Percentiles rank a stretch among this genome's conserved stretches.
phyloP scores from a whole-genome alignment of 1,284 basidiomycete genomes.

The Apiotrichum akiyoshidainum region DNA sequence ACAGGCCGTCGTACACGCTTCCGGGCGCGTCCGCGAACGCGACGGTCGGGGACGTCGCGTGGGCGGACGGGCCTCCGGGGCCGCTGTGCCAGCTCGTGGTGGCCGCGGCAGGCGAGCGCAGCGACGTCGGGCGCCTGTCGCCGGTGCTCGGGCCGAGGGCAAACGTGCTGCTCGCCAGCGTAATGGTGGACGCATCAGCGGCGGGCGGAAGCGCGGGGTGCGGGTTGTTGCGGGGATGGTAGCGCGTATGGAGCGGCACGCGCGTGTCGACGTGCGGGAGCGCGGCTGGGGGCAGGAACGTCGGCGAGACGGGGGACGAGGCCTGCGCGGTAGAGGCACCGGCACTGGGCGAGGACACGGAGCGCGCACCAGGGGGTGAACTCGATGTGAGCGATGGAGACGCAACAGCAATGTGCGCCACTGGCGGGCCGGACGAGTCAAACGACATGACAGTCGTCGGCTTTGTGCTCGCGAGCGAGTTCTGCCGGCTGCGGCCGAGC shows the following conservation, averaged over 20 bases:
- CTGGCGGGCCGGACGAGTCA: conserved; percentile 65
- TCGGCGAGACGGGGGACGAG: conserved; percentile 16
- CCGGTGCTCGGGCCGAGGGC: conserved; percentile 58
- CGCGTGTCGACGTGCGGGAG: conserved; percentile 6
- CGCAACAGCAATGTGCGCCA: conserved; percentile 75
- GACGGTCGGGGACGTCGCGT: conserved; percentile 11
- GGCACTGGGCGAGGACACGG: conserved; percentile 11
- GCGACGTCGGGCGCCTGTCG: conserved; percentile 10
- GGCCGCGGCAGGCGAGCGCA: conserved; percentile 1
- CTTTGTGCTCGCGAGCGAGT: conserved; percentile 69
- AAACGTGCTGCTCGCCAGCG: conserved; percentile 87
- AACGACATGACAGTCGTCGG: conserved; percentile 89
- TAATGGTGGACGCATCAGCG: conserved; percentile 87
- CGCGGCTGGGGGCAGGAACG: conserved; percentile 8
- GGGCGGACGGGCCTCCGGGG: not conserved
- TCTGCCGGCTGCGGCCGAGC: conserved; percentile 38
- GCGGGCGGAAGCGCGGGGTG: conserved; percentile 81
- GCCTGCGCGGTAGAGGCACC: not conserved
- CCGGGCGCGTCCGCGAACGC: conserved; percentile 16
- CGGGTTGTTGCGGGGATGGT: conserved; percentile 93
- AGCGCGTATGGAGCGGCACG: conserved; percentile 79
- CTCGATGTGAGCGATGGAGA: conserved; percentile 10
- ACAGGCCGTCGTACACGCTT: conserved; percentile 14
- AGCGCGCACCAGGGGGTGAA: not conserved
- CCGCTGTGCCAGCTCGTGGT: conserved; percentile 2